phyloP scores from a whole-genome alignment of 2,329 filamentous ascomycete genomes.

The Calonectria fujianensis region DNA sequence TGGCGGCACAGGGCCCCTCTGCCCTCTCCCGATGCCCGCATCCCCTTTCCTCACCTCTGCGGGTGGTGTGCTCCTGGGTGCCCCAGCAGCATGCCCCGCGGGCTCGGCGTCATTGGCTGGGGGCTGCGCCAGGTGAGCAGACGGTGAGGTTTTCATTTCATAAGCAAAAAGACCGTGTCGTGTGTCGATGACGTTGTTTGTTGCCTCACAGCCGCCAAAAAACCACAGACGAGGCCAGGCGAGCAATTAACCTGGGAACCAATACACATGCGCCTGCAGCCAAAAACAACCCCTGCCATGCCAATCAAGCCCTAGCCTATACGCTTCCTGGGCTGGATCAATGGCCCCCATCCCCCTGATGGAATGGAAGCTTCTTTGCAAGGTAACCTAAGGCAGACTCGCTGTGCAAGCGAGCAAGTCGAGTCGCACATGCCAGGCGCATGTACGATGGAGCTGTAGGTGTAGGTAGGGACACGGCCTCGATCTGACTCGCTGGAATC shows the following conservation, averaged over 20 bases:
- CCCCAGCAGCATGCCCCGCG: constrained; percentile 38
- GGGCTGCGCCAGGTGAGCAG: constrained; percentile 45
- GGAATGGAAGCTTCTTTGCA: constrained; percentile 35
- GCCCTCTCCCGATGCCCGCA: constrained; percentile 30
- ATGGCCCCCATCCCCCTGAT: constrained; percentile 5
- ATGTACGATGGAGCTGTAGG: constrained; percentile 21
- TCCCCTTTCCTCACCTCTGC: constrained; percentile 24
- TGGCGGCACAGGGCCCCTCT: constrained; percentile 18
- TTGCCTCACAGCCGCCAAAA: constrained; percentile 37
- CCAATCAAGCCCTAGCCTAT: constrained; percentile 23
- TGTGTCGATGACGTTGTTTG: constrained; percentile 38
- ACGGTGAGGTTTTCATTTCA: constrained; percentile 39
- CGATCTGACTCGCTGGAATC: constrained; percentile 42
- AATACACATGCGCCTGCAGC: constrained; percentile 29
- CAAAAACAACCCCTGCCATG: constrained; percentile 26
- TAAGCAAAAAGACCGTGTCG: constrained; percentile 37
- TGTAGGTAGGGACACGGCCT: constrained; percentile 18
- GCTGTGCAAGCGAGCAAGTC: constrained; percentile 36
- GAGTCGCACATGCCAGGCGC: constrained; percentile 20
- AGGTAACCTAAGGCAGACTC: constrained; percentile 23
- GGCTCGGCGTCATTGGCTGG: constrained; percentile 38
- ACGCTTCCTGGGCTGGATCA: constrained; percentile 4
- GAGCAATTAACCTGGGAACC: constrained; percentile 23
- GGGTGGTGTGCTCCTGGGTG: constrained; percentile 50
- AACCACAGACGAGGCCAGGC: constrained; percentile 27